These are phyloP conservation scores for Clathrus columnatus DNA, from an alignment of 768 basidiomycete genomes.

Conservation along the genomic window DNA sequence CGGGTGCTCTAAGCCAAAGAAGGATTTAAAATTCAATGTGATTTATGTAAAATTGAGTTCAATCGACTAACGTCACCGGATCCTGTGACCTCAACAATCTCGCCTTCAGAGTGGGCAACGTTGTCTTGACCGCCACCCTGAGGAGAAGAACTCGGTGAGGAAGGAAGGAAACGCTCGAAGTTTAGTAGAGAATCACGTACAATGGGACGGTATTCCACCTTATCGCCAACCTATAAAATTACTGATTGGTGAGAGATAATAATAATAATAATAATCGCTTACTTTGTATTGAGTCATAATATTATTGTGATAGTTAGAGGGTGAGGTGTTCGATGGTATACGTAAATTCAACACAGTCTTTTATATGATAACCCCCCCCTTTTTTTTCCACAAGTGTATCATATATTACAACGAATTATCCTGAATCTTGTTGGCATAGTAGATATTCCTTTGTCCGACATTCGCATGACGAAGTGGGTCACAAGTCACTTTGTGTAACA, in stretches of 20 bases:
- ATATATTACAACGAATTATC: no score
- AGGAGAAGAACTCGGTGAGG: neutral
- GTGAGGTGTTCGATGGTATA: no score
- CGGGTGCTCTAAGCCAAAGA: constrained; percentile 26
- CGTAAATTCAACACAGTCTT: no score
- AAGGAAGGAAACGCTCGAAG: neutral
- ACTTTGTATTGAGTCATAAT: constrained; percentile 8
- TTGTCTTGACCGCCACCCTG: constrained; percentile 30
- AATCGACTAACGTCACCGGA: constrained; percentile 26
- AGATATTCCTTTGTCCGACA: no score
- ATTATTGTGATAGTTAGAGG: neutral
- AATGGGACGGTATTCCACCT: constrained; percentile 36
- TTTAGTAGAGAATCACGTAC: neutral
- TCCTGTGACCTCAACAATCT: constrained; percentile 25
- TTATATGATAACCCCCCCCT: no score
- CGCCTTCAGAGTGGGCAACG: constrained; percentile 30
- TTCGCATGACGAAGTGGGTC: no score
- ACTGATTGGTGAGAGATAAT: neutral
- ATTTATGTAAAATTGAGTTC: neutral
- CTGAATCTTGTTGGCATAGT: no score
- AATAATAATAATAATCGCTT: constrained; percentile 9
- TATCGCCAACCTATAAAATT: constrained; percentile 30
- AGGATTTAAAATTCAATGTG: no score
- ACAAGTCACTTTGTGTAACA: constrained; percentile 4
- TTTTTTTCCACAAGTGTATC: no score